These are phyloP conservation scores for Candida boleticola DNA, from an alignment of 805 yeast species.

Conservation along the genomic window DNA sequence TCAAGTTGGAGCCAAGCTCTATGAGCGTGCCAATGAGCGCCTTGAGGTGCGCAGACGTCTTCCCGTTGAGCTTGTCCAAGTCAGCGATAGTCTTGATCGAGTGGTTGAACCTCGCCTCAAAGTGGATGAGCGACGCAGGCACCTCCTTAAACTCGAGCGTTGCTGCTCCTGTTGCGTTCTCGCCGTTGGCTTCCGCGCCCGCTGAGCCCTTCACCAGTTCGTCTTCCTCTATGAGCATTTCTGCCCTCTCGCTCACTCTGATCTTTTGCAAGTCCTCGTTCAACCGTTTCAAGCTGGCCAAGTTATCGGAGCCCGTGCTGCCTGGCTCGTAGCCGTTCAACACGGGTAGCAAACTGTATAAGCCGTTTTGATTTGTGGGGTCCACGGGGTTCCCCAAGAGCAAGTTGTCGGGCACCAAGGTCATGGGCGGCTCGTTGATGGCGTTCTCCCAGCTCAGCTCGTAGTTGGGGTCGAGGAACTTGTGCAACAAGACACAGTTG, in stretches of 20 bases:
- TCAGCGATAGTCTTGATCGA: conserved; percentile 30
- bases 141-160: conserved; percentile 18
- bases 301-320: conserved; percentile 21
- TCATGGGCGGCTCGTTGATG: conserved; percentile 45
- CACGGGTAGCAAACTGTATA: conserved; percentile 47
- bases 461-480: conserved; percentile 51
- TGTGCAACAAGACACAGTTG: conserved; percentile 37
- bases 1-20: conserved; percentile 56
- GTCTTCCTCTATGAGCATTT: not conserved
- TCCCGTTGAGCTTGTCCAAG: conserved; percentile 37
- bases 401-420: conserved; percentile 45
- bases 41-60: conserved; percentile 39
- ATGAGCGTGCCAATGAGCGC: conserved; percentile 37
- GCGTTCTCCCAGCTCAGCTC: conserved; percentile 53
- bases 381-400: conserved; percentile 49
- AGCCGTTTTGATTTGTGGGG: conserved; percentile 54
- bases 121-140: conserved; percentile 30
- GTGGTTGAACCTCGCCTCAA: conserved; percentile 33
- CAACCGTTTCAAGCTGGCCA: conserved; percentile 29
- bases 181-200: not conserved
- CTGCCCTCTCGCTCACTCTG: conserved; percentile 11
- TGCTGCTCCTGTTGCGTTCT: not conserved
- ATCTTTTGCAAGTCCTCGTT: conserved; percentile 35
- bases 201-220: not conserved
- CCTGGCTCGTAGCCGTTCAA: conserved; percentile 24